Conservation (phyloP, 2,329 filamentous ascomycete genomes). For the Sodiomyces alkalinus region DNA sequence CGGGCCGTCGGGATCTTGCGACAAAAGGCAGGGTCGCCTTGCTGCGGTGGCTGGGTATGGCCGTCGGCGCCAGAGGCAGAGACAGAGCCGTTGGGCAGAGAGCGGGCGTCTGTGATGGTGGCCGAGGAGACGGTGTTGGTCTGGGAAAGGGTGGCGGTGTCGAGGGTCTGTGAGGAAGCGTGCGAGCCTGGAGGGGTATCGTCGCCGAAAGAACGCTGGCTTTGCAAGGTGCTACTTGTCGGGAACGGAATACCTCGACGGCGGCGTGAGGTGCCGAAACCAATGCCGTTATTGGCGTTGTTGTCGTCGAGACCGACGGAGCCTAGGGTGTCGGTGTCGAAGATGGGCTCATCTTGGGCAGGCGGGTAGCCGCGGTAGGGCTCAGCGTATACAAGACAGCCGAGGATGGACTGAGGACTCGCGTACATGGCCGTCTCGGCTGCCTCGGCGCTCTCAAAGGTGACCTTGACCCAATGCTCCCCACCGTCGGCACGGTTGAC, state of each 20-base stretch:
- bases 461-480: constrained; percentile 83
- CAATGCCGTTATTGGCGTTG: constrained; percentile 16
- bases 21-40: constrained; percentile 26
- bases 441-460: constrained; percentile 59
- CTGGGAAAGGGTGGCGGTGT: constrained; percentile 34
- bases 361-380: constrained; percentile 51
- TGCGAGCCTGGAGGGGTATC: constrained; percentile 28
- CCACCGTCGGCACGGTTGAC: constrained; percentile 73
- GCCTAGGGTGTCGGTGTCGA: constrained; percentile 29
- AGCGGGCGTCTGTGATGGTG: constrained; percentile 1
- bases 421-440: constrained; percentile 54
- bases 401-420: constrained; percentile 58
- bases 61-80: neutral
- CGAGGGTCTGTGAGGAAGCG: constrained; percentile 40
- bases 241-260: constrained; percentile 11
- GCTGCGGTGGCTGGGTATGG: constrained; percentile 1
- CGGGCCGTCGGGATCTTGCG: constrained; percentile 52
- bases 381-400: constrained; percentile 57
- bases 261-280: constrained; percentile 13
- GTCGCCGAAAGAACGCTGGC: constrained; percentile 17
- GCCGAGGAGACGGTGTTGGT: constrained; percentile 17
- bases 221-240: constrained; percentile 18
- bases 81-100: neutral
- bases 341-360: constrained; percentile 46
- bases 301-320: constrained; percentile 15